phyloP scores from a whole-genome alignment of 306 rosid genomes.

The Datisca glomerata region DNA sequence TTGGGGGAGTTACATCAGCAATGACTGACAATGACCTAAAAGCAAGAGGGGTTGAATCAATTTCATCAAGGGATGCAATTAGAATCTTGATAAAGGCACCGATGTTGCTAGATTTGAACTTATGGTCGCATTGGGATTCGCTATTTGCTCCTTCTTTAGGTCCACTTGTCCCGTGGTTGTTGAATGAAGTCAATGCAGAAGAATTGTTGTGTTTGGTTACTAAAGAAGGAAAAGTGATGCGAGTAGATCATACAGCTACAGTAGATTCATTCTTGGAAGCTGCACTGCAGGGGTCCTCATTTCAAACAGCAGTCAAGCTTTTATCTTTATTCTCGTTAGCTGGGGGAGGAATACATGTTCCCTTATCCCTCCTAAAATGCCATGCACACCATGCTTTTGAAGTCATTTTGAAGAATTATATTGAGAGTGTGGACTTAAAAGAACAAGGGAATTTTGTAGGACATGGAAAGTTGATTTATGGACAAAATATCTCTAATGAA shows the following conservation, averaged over 20 bases:
- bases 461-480: constrained; percentile 23
- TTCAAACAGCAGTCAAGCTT: constrained; percentile 61
- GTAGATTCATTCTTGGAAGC: constrained; percentile 71
- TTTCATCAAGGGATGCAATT: constrained; percentile 49
- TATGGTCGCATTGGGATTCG: constrained; percentile 93
- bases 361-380: constrained; percentile 63
- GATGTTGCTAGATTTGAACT: constrained; percentile 65
- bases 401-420: constrained; percentile 41
- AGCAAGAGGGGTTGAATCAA: constrained; percentile 18
- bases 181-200: constrained; percentile 49
- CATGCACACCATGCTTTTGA: constrained; percentile 62
- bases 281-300: constrained; percentile 66
- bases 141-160: constrained; percentile 77
- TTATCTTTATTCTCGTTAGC: constrained; percentile 49
- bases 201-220: constrained; percentile 72
- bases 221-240: constrained; percentile 61
- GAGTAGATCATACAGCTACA: constrained; percentile 69
- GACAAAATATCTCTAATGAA: constrained; percentile 14
- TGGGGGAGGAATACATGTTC: constrained; percentile 69
- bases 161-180: constrained; percentile 68
- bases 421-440: constrained; percentile 28
- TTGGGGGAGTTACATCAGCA: constrained; percentile 20
- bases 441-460: constrained; percentile 21
- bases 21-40: constrained; percentile 15
- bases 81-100: constrained; percentile 62